Evolutionary conservation across 306 rosid species (phyloP).

Genomic region (Corylus avellana): DNA sequence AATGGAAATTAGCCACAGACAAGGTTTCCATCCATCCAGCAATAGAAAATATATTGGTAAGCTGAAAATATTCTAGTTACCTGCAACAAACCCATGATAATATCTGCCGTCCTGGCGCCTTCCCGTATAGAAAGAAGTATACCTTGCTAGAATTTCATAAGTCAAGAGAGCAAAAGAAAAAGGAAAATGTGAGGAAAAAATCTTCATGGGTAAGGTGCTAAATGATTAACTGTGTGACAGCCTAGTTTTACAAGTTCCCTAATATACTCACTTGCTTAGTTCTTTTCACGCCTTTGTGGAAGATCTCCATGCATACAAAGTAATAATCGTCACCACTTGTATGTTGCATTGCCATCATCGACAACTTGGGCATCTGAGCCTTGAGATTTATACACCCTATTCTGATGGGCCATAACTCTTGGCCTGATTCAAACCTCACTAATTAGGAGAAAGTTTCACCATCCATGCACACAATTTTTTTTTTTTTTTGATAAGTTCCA

Average conservation of each 20-base stretch:
- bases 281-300: constrained; percentile 40
- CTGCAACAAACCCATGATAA: constrained; percentile 76
- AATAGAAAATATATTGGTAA: background rate
- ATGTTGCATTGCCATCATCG: constrained; percentile 60
- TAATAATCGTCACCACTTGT: constrained; percentile 52
- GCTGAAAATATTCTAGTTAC: constrained; percentile 28
- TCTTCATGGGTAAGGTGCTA: background rate
- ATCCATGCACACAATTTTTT: background rate
- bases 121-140: constrained; percentile 79
- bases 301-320: constrained; percentile 63
- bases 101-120: constrained; percentile 55
- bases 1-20: background rate
- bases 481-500: too few relatives aligned
- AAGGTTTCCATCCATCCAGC: constrained; percentile 1
- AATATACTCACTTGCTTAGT: constrained; percentile 46
- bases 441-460: background rate
- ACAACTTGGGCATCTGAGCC: constrained; percentile 60
- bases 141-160: constrained; percentile 42
- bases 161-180: constrained; percentile 5
- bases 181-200: constrained; percentile 20
- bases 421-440: constrained; percentile 46
- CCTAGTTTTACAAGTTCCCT: constrained; percentile 7
- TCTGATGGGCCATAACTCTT: constrained; percentile 68
- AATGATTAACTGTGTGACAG: background rate
- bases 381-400: constrained; percentile 72